These are phyloP conservation scores for Hypoxylon lenormandii DNA, from an alignment of 495 filamentous ascomycete species.

Conservation along the genomic window DNA sequence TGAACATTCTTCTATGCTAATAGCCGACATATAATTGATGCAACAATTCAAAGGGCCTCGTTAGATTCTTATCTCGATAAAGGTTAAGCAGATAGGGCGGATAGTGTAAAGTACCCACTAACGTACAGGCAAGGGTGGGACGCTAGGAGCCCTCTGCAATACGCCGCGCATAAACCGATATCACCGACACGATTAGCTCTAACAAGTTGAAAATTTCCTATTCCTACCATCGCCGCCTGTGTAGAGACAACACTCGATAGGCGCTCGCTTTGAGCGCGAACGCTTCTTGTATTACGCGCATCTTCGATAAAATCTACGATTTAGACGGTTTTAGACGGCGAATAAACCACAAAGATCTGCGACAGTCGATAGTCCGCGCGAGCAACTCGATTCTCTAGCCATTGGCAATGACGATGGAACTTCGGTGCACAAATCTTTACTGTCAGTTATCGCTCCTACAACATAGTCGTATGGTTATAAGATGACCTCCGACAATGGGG, in stretches of 20 bases:
- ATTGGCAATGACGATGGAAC: conserved; percentile 55
- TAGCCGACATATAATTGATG: neutral
- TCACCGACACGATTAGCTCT: conserved; percentile 34
- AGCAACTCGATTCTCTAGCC: conserved; percentile 27
- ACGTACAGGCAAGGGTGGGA: neutral
- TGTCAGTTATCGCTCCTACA: conserved; percentile 47
- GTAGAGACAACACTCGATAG: conserved; percentile 15
- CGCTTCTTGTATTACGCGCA: conserved; percentile 11
- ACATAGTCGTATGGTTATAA: conserved; percentile 50
- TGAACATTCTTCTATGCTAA: too few species aligned
- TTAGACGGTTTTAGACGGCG: conserved; percentile 8
- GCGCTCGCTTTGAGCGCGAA: conserved; percentile 42
- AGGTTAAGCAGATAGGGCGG: conserved; percentile 14
- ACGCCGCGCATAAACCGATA: conserved; percentile 40
- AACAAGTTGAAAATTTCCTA: conserved; percentile 34
- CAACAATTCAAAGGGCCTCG: neutral
- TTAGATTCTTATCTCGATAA: conserved; percentile 22
- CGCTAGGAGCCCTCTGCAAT: too few species aligned
- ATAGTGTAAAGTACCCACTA: conserved; percentile 6
- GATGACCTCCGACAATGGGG: conserved; percentile 60
- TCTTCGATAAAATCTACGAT: neutral
- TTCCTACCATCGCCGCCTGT: conserved; percentile 13
- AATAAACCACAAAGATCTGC: conserved; percentile 1
- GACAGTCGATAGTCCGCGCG: conserved; percentile 11
- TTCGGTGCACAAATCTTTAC: conserved; percentile 48